Evolutionary conservation across 2,329 filamentous ascomycete genomes (phyloP).

Genomic region (Karstenula rhodostoma): DNA sequence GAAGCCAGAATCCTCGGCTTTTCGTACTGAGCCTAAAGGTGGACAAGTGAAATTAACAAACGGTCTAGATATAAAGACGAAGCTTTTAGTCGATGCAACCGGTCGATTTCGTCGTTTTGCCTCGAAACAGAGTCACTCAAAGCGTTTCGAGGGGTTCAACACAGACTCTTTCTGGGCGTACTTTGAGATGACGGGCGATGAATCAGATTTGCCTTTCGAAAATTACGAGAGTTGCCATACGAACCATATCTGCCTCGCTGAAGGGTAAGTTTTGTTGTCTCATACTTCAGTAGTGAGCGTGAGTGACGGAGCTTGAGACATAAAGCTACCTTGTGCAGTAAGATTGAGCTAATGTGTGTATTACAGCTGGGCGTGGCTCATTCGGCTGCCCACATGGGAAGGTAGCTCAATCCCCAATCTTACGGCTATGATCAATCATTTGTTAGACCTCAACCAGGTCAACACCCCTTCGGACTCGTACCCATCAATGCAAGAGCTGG

Average conservation of each 20-base stretch:
- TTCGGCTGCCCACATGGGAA: slow-evolving; percentile 1
- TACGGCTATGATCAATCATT: background rate
- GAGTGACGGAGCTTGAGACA: background rate
- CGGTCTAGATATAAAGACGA: background rate
- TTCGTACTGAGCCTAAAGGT: background rate
- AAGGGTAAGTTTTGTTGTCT: background rate
- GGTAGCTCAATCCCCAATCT: background rate
- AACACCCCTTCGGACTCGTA: background rate
- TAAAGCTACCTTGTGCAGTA: background rate
- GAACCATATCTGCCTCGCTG: background rate
- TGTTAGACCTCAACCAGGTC: background rate
- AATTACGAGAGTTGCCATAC: slow-evolving; percentile 1
- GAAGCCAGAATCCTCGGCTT: background rate
- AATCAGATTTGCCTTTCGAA: background rate
- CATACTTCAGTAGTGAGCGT: background rate
- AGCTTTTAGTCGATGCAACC: background rate
- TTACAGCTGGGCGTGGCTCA: slow-evolving; percentile 1
- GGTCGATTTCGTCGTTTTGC: background rate
- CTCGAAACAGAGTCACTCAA: background rate
- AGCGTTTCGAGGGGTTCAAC: slow-evolving; percentile 1
- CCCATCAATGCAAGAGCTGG: background rate
- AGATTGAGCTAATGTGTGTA: background rate
- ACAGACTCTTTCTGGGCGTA: slow-evolving; percentile 1
- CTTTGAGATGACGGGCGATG: slow-evolving; percentile 1
- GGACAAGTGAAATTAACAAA: background rate